These are phyloP conservation scores for Fusarium gaditjirri DNA, from an alignment of 2,329 filamentous ascomycete genomes.

Conservation along the genomic window DNA sequence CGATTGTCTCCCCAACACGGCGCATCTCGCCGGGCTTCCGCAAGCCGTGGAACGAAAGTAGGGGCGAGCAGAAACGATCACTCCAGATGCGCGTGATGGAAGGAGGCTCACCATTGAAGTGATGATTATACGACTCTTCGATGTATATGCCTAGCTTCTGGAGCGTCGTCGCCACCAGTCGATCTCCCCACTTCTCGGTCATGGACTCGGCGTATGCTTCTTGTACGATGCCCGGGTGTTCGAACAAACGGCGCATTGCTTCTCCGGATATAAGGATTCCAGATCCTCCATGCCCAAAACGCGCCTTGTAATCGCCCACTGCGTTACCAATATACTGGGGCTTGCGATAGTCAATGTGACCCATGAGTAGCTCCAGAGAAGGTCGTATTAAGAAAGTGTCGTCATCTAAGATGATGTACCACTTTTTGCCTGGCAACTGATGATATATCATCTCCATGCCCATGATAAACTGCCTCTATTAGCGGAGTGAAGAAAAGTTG, in stretches of 20 bases:
- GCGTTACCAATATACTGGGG: conserved; percentile 66
- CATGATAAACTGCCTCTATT: conserved; percentile 60
- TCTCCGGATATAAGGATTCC: conserved; percentile 63
- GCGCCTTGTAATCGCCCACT: conserved; percentile 64
- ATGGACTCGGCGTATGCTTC: conserved; percentile 60
- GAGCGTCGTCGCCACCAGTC: conserved; percentile 63
- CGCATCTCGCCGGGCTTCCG: conserved; percentile 58
- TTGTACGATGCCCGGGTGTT: conserved; percentile 54
- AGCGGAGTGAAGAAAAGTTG: neutral
- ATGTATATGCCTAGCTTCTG: conserved; percentile 65
- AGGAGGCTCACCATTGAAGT: conserved; percentile 67
- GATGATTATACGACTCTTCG: conserved; percentile 63
- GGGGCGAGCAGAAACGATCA: conserved; percentile 64
- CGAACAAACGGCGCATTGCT: conserved; percentile 60
- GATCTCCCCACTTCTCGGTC: conserved; percentile 64
- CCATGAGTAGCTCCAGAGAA: conserved; percentile 59
- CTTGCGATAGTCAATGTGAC: conserved; percentile 58
- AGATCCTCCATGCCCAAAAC: conserved; percentile 68
- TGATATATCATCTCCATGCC: conserved; percentile 64
- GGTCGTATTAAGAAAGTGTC: conserved; percentile 65
- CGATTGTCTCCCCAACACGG: conserved; percentile 55
- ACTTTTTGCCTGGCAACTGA: conserved; percentile 64
- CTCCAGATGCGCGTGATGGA: conserved; percentile 59
- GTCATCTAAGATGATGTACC: conserved; percentile 68
- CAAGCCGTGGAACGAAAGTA: conserved; percentile 65